phyloP scores from a whole-genome alignment of 2,329 filamentous ascomycete species.

The Apiospora malaysiana region DNA sequence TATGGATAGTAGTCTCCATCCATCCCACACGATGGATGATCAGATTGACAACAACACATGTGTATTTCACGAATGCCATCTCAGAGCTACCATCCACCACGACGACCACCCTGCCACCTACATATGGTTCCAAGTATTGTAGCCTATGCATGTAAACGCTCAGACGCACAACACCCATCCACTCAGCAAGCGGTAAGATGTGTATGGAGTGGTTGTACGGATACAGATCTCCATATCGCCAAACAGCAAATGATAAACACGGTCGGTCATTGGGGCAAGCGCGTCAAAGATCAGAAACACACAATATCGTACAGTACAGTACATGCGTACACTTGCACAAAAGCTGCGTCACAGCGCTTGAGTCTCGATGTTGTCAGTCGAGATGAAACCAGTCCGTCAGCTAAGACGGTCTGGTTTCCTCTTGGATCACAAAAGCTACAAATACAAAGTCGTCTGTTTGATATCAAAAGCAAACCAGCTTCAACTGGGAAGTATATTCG shows the following conservation, averaged over 20 bases:
- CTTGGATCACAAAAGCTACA: neutral
- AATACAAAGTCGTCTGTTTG: neutral
- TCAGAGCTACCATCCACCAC: slow-evolving; percentile 11
- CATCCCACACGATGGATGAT: neutral
- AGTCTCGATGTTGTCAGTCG: neutral
- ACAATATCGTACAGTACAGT: neutral
- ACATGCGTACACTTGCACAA: neutral
- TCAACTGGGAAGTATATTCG: neutral
- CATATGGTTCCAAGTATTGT: too few relatives aligned
- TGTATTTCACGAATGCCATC: neutral
- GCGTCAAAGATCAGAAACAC: neutral
- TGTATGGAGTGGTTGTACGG: neutral
- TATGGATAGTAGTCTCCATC: too few relatives aligned
- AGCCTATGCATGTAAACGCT: neutral
- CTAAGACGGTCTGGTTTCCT: slow-evolving; percentile 14
- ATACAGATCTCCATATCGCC: neutral
- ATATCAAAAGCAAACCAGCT: neutral
- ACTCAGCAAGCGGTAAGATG: neutral
- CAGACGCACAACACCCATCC: neutral
- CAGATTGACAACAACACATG: slow-evolving; percentile 11
- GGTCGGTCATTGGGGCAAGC: neutral
- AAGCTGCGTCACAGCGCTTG: neutral
- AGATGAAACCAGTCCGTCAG: neutral
- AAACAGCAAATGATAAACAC: slow-evolving; percentile 12
- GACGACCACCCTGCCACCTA: slow-evolving; percentile 8